Evolutionary conservation across 192 early-diverging fungal species (phyloP).

Genomic region (Rhizophagus sp.): DNA sequence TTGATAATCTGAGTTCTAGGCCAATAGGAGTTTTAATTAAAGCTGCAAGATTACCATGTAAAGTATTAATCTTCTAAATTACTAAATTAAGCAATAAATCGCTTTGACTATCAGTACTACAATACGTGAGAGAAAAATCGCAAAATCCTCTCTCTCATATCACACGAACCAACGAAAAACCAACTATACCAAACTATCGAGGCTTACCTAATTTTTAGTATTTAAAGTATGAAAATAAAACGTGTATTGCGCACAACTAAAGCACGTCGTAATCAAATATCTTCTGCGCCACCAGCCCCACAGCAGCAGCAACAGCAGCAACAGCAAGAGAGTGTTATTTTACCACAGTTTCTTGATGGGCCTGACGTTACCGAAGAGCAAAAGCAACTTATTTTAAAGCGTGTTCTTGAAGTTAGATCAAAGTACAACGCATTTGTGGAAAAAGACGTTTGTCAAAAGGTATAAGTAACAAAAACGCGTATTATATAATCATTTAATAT

Average conservation of each 20-base stretch:
- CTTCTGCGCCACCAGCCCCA: not conserved
- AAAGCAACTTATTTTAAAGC: not conserved
- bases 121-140: too few relatives aligned
- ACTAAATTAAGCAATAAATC: too few relatives aligned
- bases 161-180: too few relatives aligned
- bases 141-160: too few relatives aligned
- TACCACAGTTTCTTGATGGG: not conserved
- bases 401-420: constrained; percentile 5
- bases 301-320: not conserved
- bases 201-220: not conserved
- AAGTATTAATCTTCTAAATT: too few relatives aligned
- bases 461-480: not conserved
- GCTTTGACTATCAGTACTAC: too few relatives aligned
- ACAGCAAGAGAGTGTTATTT: not conserved
- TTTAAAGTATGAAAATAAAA: constrained; percentile 6
- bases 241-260: not conserved
- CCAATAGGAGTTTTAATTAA: not conserved
- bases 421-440: not conserved
- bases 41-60: not conserved
- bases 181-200: not conserved
- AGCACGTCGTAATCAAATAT: not conserved
- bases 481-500: not conserved
- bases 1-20: not conserved
- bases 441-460: constrained; percentile 3
- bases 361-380: not conserved